These are phyloP conservation scores for Beauveria sp. DNA, from an alignment of 2,329 filamentous ascomycete genomes.

Conservation along the genomic window DNA sequence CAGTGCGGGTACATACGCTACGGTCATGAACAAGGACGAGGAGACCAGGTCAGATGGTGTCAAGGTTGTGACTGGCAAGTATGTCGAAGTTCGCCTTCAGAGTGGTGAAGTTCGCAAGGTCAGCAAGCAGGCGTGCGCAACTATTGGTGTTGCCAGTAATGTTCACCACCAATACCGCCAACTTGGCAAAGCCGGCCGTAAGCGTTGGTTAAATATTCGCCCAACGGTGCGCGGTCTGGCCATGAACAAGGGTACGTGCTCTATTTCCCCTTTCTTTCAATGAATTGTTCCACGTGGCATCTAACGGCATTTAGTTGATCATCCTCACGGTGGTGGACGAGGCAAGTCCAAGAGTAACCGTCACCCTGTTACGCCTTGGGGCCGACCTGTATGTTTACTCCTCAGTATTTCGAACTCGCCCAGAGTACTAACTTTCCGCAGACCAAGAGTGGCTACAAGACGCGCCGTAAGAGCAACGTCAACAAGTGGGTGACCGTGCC, in stretches of 20 bases:
- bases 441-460: constrained; percentile 88
- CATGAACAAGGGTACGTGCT: constrained; percentile 80
- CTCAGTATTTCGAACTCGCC: background rate
- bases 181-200: constrained; percentile 90
- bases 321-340: constrained; percentile 97
- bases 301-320: constrained; percentile 54
- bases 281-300: background rate
- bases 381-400: constrained; percentile 67
- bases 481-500: constrained; percentile 88
- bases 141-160: constrained; percentile 91
- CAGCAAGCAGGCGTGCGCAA: constrained; percentile 86
- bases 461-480: constrained; percentile 75
- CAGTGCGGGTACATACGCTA: constrained; percentile 86
- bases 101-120: constrained; percentile 89
- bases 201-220: constrained; percentile 86
- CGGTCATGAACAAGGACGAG: constrained; percentile 83
- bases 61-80: constrained; percentile 60
- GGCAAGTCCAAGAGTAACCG: constrained; percentile 99
- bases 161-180: constrained; percentile 82
- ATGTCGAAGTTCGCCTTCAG: constrained; percentile 78
- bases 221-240: constrained; percentile 95
- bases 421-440: constrained; percentile 26
- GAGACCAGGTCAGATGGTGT: constrained; percentile 53
- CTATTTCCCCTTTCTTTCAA: background rate
- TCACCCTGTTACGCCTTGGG: constrained; percentile 93